Evolutionary conservation across 2,329 filamentous ascomycete genomes (phyloP), one percentile per base, ranked within the genome.

Genomic region (Emmonsiellopsis sp.): DNA sequence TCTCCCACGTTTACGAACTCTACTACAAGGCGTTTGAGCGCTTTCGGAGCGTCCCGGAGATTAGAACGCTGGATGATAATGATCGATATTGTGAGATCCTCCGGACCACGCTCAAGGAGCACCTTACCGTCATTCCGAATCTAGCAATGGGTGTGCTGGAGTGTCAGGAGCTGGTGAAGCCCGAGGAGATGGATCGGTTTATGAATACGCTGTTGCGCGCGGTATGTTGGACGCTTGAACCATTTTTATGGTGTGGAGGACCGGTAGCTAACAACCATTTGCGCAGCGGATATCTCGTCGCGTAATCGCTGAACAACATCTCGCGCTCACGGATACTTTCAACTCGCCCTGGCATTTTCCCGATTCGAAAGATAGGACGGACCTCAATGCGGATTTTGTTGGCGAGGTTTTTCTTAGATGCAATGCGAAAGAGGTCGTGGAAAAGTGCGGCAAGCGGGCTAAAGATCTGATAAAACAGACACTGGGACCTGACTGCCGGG

Each of bases 21-120:
- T 98, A 98, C 76, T 95, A 96, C 73, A 84, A 85, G 60, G 92
- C 93, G n/a, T 98, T 98, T 63, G 93, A 98, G 67, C 84, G 79
- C 51, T 87, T 97, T 59, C 87, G 93, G 47, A 86, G 86, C 60
- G 77, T 96, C 41, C 84, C 85, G 50, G 89, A 95, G 65, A 84
- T 98, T 61, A 85, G 86, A 63, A 87, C 83, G 0, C 73, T 95
- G 37, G 87, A 95, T 34, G 92, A 97, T 63, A 98, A 98, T 67
- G 90, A 96, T 60, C 76, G 71, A 43, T 86, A 95, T 62, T 98
- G 93, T 75, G 80, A 87, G 52, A 76, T 89, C 54, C 84, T 98
- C 55, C 82, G 85, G 55, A 77, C 83, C 54, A 95, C 86, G 58
- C 78, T 98, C 56, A 85, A 85, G 65, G 87, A 94, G 58, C 93